These are phyloP conservation scores for Chaetomium sp. DNA, from an alignment of 2,329 filamentous ascomycete species.

Conservation along the genomic window DNA sequence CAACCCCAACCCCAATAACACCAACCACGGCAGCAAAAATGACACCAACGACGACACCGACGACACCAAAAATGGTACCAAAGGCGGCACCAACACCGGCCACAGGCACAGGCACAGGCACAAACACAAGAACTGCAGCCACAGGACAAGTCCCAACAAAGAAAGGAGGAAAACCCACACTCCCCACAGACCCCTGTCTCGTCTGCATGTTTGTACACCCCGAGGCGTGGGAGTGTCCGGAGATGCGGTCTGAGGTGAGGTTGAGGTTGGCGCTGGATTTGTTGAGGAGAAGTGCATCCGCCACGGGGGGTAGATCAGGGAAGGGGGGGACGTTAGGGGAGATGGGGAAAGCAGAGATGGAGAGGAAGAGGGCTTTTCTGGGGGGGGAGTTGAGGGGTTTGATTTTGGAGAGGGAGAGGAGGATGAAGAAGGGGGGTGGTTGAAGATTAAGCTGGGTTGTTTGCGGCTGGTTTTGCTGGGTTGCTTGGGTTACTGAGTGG, in stretches of 20 bases:
- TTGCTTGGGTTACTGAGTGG: too few species aligned
- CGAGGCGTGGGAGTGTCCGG: slow-evolving; percentile 19
- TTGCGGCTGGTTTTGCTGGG: too few species aligned
- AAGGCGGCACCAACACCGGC: too few species aligned
- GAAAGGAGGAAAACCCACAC: too few species aligned
- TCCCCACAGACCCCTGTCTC: slow-evolving; percentile 9
- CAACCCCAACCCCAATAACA: neutral
- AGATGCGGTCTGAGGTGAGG: slow-evolving; percentile 14
- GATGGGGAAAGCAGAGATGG: neutral
- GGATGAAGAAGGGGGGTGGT: neutral
- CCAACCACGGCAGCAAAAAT: neutral
- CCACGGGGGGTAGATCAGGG: too few species aligned
- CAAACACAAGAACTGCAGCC: too few species aligned
- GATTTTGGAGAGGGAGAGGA: neutral
- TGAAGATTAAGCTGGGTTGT: too few species aligned
- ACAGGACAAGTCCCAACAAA: too few species aligned
- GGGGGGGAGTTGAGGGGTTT: slow-evolving; percentile 7
- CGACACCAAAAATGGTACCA: neutral
- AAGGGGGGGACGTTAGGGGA: too few species aligned
- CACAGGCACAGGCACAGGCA: too few species aligned
- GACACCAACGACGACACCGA: neutral
- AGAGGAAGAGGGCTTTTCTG: slow-evolving; percentile 5
- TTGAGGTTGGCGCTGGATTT: slow-evolving; percentile 20
- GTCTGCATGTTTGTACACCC: slow-evolving; percentile 20
- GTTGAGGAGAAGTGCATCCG: too few species aligned